Base-by-base conservation (phyloP, 192 early-diverging fungal genomes). In the Phycomyces blakesleeanus region DNA sequence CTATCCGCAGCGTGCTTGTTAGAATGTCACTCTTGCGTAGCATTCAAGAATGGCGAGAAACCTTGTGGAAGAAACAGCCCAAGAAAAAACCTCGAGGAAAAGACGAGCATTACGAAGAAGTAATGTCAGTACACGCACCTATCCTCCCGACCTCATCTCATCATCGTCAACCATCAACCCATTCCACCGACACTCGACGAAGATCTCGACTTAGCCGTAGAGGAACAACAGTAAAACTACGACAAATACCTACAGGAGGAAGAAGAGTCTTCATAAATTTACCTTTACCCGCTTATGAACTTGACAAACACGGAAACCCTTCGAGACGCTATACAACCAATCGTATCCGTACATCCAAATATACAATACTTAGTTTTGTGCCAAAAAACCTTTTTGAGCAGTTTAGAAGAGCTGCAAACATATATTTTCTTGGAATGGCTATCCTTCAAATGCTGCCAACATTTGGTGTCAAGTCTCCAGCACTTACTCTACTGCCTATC, bases 341-440 rank as follows among this genome's bases (percentile, higher is more conserved):
- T 78, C 76, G 76, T 22, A 91, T 97, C 60, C 77, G 78, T n/a
- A 95, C 96, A 0, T 87, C 91, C n/a, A 94, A 95, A 68, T 98
- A 98, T 76, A 92, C 87, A n/a, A 37, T 85, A 12, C 24, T 91
- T 22, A 85, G 83, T 21, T 98, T 98, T 76, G 49, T 98, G 16
- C 93, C 94, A 14, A 90, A 91, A 68, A 98, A 94, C 68, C 63
- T 98, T 52, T 94, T 89, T 76, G 91, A 92, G 57, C 96, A 98
- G 73, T 96, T 98, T 68, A 79, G 87, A 51, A 82, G 83, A n/a
- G 82, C 81, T 15, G 86, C 85, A 80, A 88, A 90, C 65, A 78
- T 96, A 24, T 98, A 92, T 72, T 98, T 98, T 66, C 84, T 97
- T 51, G 80, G 81, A 25, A 79, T 93, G 68, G 85, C 86, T 40